Conservation (phyloP, 2,329 filamentous ascomycete genomes). For the Paraphoma chrysanthemicola region DNA sequence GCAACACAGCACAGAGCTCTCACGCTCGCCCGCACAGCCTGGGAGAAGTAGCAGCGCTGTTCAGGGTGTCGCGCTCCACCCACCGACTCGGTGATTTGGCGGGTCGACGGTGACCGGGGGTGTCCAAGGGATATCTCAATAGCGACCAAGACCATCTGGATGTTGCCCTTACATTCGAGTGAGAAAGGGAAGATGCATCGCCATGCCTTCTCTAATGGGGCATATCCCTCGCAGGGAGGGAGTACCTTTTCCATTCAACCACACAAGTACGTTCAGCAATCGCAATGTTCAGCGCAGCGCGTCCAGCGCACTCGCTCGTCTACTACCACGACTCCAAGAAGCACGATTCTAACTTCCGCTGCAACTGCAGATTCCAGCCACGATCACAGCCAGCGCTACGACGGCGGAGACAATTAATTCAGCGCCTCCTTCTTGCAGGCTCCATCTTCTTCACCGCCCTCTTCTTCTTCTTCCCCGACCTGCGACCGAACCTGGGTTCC, state of each 20-base stretch:
- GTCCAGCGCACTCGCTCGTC: slow-evolving; percentile 22
- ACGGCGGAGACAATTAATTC: slow-evolving; percentile 74
- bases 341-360: slow-evolving; percentile 40
- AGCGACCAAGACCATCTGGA: slow-evolving; percentile 48
- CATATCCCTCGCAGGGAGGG: slow-evolving; percentile 72
- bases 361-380: slow-evolving; percentile 76
- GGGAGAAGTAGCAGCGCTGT: slow-evolving; percentile 6
- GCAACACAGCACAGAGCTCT: slow-evolving; percentile 4
- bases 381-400: slow-evolving; percentile 76
- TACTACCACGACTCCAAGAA: slow-evolving; percentile 23
- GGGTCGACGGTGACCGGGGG: slow-evolving; percentile 44
- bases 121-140: slow-evolving; percentile 43
- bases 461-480: slow-evolving; percentile 78
- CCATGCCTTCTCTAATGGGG: slow-evolving; percentile 85
- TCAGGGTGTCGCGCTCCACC: slow-evolving; percentile 17
- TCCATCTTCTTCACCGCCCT: slow-evolving; percentile 66
- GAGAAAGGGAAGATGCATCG: slow-evolving; percentile 78
- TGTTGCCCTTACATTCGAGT: slow-evolving; percentile 68
- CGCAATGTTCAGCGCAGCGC: slow-evolving; percentile 30
- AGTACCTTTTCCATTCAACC: slow-evolving; percentile 85
- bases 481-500: slow-evolving; percentile 68
- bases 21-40: slow-evolving; percentile 19
- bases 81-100: slow-evolving; percentile 36
- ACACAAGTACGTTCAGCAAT: slow-evolving; percentile 71
- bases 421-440: slow-evolving; percentile 68